Evolutionary conservation across 2,329 filamentous ascomycete species (phyloP).

Genomic region (Orbilia ellipsospora): DNA sequence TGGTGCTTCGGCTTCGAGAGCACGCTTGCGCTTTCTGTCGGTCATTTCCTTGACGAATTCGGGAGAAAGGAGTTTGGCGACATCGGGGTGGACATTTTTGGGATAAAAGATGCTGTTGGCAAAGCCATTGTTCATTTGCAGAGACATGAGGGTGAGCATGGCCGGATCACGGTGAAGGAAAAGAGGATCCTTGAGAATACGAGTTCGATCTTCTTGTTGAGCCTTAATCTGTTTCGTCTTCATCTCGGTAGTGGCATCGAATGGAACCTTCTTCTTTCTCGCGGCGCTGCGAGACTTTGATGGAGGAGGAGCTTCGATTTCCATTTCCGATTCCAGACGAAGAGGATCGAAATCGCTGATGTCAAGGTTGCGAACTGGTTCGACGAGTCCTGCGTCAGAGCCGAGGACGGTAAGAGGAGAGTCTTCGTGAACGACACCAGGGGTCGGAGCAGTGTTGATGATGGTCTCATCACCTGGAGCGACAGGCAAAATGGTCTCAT

Average conservation of each 20-base stretch:
- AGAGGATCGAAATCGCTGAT: slow-evolving; percentile 55
- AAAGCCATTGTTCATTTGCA: slow-evolving; percentile 91
- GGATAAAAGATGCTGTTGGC: slow-evolving; percentile 67
- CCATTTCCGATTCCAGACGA: slow-evolving; percentile 63
- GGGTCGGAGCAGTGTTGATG: slow-evolving; percentile 31
- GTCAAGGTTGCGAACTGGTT: slow-evolving; percentile 46
- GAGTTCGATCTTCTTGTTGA: slow-evolving; percentile 85
- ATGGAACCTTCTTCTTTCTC: slow-evolving; percentile 83
- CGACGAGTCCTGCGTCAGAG: slow-evolving; percentile 57
- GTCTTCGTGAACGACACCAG: slow-evolving; percentile 44
- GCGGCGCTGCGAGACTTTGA: slow-evolving; percentile 76
- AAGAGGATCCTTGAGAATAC: slow-evolving; percentile 82
- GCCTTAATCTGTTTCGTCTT: slow-evolving; percentile 75
- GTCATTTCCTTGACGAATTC: slow-evolving; percentile 79
- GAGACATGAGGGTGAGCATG: slow-evolving; percentile 85
- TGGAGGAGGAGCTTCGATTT: slow-evolving; percentile 61
- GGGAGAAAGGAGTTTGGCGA: slow-evolving; percentile 89
- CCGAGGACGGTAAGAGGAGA: slow-evolving; percentile 59
- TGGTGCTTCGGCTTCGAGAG: slow-evolving; percentile 40
- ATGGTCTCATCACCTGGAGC: slow-evolving; percentile 27
- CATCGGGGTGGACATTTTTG: slow-evolving; percentile 71
- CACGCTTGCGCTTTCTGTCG: slow-evolving; percentile 89
- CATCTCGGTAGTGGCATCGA: slow-evolving; percentile 77
- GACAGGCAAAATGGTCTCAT: slow-evolving; percentile 70
- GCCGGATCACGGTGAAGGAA: slow-evolving; percentile 90